Percentiles rank a stretch among this genome's conserved stretches.
Evolutionary conservation across 2,329 filamentous ascomycete genomes (phyloP).

Genomic region (Aspergillus latus): DNA sequence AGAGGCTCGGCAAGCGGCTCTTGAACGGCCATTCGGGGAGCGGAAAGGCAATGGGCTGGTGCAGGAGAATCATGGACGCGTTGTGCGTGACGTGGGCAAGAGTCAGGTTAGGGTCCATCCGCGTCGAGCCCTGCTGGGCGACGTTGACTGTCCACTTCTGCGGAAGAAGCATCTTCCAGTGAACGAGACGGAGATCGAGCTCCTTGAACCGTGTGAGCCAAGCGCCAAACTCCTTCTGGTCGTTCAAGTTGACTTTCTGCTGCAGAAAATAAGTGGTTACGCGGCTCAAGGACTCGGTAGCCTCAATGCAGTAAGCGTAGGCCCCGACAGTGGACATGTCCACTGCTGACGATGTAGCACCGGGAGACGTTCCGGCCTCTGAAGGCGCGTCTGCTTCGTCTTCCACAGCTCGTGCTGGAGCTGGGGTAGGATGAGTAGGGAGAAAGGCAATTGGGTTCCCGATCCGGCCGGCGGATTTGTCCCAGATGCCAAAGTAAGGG

Average conservation of each 20-base stretch:
- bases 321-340: slow-evolving; percentile 46
- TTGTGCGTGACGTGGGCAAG: slow-evolving; percentile 53
- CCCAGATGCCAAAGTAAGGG: slow-evolving; percentile 50
- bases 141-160: slow-evolving; percentile 41
- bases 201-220: slow-evolving; percentile 53
- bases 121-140: slow-evolving; percentile 20
- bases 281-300: slow-evolving; percentile 48
- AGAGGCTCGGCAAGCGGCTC: slow-evolving; percentile 45
- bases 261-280: slow-evolving; percentile 50
- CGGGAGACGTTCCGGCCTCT: slow-evolving; percentile 10
- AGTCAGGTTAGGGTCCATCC: slow-evolving; percentile 53
- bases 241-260: slow-evolving; percentile 42
- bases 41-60: slow-evolving; percentile 52
- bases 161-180: slow-evolving; percentile 50
- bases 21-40: slow-evolving; percentile 30
- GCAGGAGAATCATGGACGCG: slow-evolving; percentile 51
- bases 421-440: slow-evolving; percentile 22
- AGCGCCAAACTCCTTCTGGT: slow-evolving; percentile 43
- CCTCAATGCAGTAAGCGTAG: slow-evolving; percentile 51
- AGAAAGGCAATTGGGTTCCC: slow-evolving; percentile 44
- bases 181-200: slow-evolving; percentile 48
- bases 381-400: neutral
- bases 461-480: slow-evolving; percentile 41
- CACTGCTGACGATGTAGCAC: slow-evolving; percentile 17
- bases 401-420: neutral